Evolutionary conservation across 352 stramenopile genomes (phyloP).

Genomic region (Globisporangium spiculum): DNA sequence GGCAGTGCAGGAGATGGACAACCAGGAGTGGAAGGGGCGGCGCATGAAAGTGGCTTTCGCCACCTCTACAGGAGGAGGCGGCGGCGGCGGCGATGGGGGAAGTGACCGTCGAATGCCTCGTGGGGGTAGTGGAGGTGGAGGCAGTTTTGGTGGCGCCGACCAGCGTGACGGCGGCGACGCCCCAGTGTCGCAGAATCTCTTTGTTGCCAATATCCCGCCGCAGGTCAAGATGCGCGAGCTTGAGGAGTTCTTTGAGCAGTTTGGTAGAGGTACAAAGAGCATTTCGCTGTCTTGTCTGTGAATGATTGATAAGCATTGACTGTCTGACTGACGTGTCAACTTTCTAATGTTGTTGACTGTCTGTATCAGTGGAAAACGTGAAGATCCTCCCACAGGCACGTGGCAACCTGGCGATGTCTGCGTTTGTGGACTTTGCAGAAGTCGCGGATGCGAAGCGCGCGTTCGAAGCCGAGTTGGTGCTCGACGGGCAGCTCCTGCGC

Average conservation of each 20-base stretch:
- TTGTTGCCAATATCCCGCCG: constrained; percentile 62
- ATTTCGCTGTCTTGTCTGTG: neutral
- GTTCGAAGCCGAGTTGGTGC: constrained; percentile 37
- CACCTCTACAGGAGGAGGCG: constrained; percentile 11
- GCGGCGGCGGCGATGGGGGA: neutral
- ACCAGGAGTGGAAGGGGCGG: constrained; percentile 39
- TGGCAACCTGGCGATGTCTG: constrained; percentile 53
- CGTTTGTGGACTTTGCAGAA: constrained; percentile 59
- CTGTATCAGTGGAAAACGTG: constrained; percentile 49
- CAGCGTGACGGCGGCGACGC: neutral
- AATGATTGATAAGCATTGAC: neutral
- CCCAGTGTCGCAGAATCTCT: constrained; percentile 43
- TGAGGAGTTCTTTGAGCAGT: constrained; percentile 52
- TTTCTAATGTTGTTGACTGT: neutral
- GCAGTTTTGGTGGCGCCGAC: neutral
- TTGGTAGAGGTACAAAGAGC: constrained; percentile 33
- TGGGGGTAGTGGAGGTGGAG: neutral
- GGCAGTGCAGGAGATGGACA: constrained; percentile 49
- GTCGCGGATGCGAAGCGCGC: constrained; percentile 38
- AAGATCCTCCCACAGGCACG: constrained; percentile 50
- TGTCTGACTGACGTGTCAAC: neutral
- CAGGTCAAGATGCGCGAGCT: constrained; percentile 62
- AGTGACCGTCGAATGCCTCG: neutral
- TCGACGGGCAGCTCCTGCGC: constrained; percentile 39
- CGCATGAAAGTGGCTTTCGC: constrained; percentile 48